Conservation (phyloP, 176 grass and related monocot species). For the Secale cereale region DNA sequence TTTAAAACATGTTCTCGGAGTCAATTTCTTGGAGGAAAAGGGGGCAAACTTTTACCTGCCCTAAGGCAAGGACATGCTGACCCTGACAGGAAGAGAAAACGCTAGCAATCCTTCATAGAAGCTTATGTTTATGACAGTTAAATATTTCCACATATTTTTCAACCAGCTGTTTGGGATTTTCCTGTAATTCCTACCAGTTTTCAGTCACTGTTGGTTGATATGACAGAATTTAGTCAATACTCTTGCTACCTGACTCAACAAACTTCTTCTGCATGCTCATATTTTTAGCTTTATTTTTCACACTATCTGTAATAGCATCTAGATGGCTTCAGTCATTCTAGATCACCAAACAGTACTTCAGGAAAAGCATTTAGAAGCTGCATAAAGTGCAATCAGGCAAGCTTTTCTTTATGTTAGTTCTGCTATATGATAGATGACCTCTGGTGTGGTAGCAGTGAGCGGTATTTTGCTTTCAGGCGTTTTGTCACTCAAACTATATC, state of each 20-base stretch:
- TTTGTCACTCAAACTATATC: not conserved
- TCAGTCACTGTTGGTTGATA: constrained; percentile 35
- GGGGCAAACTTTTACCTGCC: constrained; percentile 30
- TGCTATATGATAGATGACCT: not conserved
- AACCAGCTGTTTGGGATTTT: not conserved
- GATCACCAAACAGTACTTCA: not conserved
- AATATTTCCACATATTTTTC: not conserved
- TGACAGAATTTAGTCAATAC: constrained; percentile 33
- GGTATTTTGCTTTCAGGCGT: not conserved
- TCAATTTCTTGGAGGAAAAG: constrained; percentile 43
- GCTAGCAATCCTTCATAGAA: constrained; percentile 11
- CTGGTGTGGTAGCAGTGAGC: not conserved
- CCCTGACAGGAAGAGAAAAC: constrained; percentile 10
- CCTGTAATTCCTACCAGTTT: constrained; percentile 43
- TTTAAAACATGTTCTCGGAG: not conserved
- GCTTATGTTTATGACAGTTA: constrained; percentile 18
- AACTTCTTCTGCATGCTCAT: constrained; percentile 15
- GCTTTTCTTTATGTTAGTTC: not conserved
- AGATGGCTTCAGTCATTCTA: constrained; percentile 15
- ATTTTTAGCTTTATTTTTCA: not conserved
- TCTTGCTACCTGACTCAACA: constrained; percentile 36
- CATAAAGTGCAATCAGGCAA: not conserved
- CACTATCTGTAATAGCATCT: constrained; percentile 5
- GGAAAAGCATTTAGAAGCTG: not conserved
- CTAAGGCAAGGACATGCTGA: constrained; percentile 37